Percentiles rank a stretch among this genome's conserved stretches.
Evolutionary conservation across 1,284 basidiomycete genomes (phyloP).

Genomic region (Pascua sp.): DNA sequence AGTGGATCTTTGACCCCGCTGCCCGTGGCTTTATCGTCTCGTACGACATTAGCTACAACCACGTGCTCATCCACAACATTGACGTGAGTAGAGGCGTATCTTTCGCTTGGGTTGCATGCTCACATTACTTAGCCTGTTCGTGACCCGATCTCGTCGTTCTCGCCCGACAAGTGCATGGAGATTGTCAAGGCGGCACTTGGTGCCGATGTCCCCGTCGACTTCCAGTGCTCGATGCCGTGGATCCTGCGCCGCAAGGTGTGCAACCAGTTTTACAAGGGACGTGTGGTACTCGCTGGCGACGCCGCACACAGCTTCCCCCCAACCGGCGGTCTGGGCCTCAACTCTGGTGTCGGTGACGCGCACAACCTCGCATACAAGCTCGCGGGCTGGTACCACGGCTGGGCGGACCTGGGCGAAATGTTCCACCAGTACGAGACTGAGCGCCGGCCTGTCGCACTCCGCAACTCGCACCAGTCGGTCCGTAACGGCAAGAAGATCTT

Average conservation of each 20-base stretch:
- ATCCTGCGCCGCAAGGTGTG: conserved; percentile 26
- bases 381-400: conserved; percentile 14
- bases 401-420: conserved; percentile 10
- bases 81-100: conserved; percentile 9
- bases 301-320: conserved; percentile 27
- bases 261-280: conserved; percentile 19
- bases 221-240: conserved; percentile 26
- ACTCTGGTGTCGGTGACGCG: conserved; percentile 27
- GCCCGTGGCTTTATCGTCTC: conserved; percentile 28
- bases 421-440: conserved; percentile 23
- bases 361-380: conserved; percentile 29
- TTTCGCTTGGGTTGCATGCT: not conserved
- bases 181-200: conserved; percentile 26
- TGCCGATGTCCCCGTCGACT: conserved; percentile 20
- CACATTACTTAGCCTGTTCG: conserved; percentile 4
- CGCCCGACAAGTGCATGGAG: conserved; percentile 21
- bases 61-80: conserved; percentile 28
- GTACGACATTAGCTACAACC: conserved; percentile 28
- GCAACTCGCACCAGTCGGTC: conserved; percentile 24
- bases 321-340: conserved; percentile 27
- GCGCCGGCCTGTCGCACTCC: conserved; percentile 26
- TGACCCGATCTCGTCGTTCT: conserved; percentile 20
- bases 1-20: conserved; percentile 29
- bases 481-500: conserved; percentile 28
- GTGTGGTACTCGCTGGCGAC: conserved; percentile 23